phyloP scores from a whole-genome alignment of 2,329 filamentous ascomycete genomes.

The Exophiala alcalophila region DNA sequence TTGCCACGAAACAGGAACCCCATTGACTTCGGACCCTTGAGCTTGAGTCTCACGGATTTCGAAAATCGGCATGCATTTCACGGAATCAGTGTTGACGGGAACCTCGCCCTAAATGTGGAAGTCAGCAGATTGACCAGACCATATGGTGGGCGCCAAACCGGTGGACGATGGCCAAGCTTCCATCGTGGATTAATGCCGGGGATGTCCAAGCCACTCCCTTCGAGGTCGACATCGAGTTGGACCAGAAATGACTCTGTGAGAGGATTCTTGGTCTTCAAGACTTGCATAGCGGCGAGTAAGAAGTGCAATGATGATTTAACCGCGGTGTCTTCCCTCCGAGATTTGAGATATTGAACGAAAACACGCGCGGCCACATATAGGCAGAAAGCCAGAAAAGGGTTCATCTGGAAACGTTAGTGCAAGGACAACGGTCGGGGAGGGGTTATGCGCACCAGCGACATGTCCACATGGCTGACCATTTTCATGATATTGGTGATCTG shows the following conservation, averaged over 20 bases:
- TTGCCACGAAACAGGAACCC: constrained; percentile 4
- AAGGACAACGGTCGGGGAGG: background rate
- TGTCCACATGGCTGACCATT: constrained; percentile 85
- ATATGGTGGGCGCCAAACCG: constrained; percentile 8
- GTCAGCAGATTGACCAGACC: constrained; percentile 7
- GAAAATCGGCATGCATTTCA: constrained; percentile 28
- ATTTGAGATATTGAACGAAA: constrained; percentile 95
- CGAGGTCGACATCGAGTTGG: constrained; percentile 87
- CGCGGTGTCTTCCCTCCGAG: constrained; percentile 77
- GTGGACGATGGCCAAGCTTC: constrained; percentile 25
- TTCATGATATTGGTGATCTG: constrained; percentile 95
- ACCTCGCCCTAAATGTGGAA: constrained; percentile 21
- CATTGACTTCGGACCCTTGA: constrained; percentile 1
- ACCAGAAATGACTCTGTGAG: constrained; percentile 92
- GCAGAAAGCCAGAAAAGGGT: constrained; percentile 92
- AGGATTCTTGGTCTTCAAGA: constrained; percentile 80
- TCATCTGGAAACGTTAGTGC: constrained; percentile 61
- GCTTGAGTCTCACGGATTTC: constrained; percentile 27
- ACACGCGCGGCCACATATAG: constrained; percentile 93
- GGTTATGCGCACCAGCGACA: constrained; percentile 65
- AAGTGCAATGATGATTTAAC: constrained; percentile 82
- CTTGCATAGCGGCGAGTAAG: constrained; percentile 83
- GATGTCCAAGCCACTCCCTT: constrained; percentile 49
- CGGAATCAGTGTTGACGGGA: constrained; percentile 26
- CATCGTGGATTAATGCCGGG: constrained; percentile 22